These are phyloP conservation scores for Mycosarcoma maydis DNA, from an alignment of 1,284 basidiomycete genomes.

Conservation along the genomic window DNA sequence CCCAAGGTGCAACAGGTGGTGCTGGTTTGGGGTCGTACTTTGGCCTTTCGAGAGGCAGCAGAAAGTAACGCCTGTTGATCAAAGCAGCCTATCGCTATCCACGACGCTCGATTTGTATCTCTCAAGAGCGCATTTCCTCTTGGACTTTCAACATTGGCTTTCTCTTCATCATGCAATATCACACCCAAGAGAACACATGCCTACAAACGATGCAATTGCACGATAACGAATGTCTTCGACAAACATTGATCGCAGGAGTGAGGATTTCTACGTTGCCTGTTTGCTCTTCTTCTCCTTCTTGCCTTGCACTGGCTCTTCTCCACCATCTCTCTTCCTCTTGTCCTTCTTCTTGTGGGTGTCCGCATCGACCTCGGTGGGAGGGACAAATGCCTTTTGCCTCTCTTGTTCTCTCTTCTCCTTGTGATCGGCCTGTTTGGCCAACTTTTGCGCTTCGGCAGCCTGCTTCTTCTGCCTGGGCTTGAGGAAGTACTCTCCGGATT, in stretches of 20 bases:
- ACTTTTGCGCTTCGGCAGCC: slow-evolving; percentile 34
- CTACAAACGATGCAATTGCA: no score
- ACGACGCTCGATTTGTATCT: no score
- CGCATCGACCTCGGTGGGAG: slow-evolving; percentile 43
- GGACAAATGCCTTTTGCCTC: slow-evolving; percentile 47
- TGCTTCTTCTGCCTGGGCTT: slow-evolving; percentile 76
- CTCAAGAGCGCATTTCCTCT: no score
- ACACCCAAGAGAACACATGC: no score
- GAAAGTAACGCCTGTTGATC: background rate
- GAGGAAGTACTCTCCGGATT: slow-evolving; percentile 79
- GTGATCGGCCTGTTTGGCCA: slow-evolving; percentile 51
- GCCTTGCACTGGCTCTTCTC: background rate
- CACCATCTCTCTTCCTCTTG: slow-evolving; percentile 4
- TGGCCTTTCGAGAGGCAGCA: slow-evolving; percentile 13
- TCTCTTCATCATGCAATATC: no score
- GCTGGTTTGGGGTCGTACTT: slow-evolving; percentile 31
- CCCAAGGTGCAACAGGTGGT: background rate
- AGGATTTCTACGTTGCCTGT: slow-evolving; percentile 9
- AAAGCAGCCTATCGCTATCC: background rate
- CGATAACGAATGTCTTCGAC: no score
- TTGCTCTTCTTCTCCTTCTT: slow-evolving; percentile 34
- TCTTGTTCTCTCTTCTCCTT: slow-evolving; percentile 50
- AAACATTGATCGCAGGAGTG: no score
- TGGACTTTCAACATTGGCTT: no score
- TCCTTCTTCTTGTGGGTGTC: slow-evolving; percentile 18